phyloP scores from a whole-genome alignment of 495 filamentous ascomycete species.

The Daldinia grandis region DNA sequence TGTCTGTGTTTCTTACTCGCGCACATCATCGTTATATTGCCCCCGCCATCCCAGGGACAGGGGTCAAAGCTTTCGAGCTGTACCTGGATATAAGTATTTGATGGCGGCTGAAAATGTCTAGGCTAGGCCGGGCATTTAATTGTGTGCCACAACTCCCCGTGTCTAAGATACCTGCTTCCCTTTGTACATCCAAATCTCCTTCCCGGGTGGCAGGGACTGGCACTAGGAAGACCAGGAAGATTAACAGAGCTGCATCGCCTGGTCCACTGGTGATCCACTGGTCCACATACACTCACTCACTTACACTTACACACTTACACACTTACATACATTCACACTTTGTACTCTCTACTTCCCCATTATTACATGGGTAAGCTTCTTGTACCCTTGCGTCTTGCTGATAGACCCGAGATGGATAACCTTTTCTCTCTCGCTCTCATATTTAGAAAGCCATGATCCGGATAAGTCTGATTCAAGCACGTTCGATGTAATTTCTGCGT shows the following conservation, averaged over 20 bases:
- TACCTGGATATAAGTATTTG: conserved; percentile 37
- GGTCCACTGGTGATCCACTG: conserved; percentile 2
- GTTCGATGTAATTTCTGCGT: conserved; percentile 19
- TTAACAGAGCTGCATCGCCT: conserved; percentile 15
- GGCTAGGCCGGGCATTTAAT: conserved; percentile 36
- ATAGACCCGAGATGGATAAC: conserved; percentile 28
- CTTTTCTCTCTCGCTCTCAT: conserved; percentile 28
- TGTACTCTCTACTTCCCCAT: background rate
- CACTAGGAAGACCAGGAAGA: conserved; percentile 24
- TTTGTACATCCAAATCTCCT: conserved; percentile 29
- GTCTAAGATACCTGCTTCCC: conserved; percentile 39
- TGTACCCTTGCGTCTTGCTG: conserved; percentile 28
- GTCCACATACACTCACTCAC: conserved; percentile 9
- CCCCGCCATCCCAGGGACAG: conserved; percentile 25
- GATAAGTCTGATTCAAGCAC: conserved; percentile 27
- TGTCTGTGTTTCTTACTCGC: conserved; percentile 32
- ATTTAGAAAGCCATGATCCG: conserved; percentile 37
- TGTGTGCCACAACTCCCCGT: conserved; percentile 27
- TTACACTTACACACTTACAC: too few relatives aligned
- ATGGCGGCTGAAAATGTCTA: conserved; percentile 39
- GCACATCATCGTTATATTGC: conserved; percentile 43
- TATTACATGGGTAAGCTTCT: conserved; percentile 26
- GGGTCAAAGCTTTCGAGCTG: conserved; percentile 14
- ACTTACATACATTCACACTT: conserved; percentile 12
- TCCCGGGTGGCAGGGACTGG: conserved; percentile 37